phyloP scores from a whole-genome alignment of 352 stramenopile genomes.

The Saprolegnia parasitica region DNA sequence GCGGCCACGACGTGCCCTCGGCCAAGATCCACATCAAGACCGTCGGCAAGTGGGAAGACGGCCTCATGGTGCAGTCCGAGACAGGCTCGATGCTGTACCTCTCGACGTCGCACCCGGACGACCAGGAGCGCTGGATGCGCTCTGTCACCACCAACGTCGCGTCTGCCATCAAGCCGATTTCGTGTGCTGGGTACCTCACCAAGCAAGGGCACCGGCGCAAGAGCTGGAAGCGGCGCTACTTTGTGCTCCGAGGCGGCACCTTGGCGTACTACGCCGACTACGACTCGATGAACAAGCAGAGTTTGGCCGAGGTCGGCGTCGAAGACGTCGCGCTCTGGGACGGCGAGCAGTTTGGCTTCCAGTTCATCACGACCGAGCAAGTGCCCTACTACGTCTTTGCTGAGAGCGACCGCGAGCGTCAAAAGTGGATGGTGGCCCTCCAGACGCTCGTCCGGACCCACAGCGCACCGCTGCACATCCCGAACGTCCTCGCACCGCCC shows the following conservation, averaged over 20 bases:
- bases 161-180: slow-evolving; percentile 16
- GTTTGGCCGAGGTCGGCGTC: slow-evolving; percentile 24
- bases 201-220: slow-evolving; percentile 68
- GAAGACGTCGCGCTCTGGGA: slow-evolving; percentile 27
- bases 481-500: background rate
- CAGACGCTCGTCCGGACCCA: slow-evolving; percentile 9
- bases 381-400: slow-evolving; percentile 29
- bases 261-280: slow-evolving; percentile 27
- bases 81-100: slow-evolving; percentile 26
- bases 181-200: slow-evolving; percentile 50
- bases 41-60: slow-evolving; percentile 26
- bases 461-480: background rate
- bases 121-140: slow-evolving; percentile 21
- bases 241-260: slow-evolving; percentile 54
- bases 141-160: slow-evolving; percentile 8
- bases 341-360: slow-evolving; percentile 24
- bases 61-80: slow-evolving; percentile 23
- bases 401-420: slow-evolving; percentile 25
- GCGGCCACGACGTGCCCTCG: background rate
- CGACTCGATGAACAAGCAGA: slow-evolving; percentile 24
- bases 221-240: slow-evolving; percentile 75
- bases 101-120: background rate
- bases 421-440: slow-evolving; percentile 29
- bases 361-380: slow-evolving; percentile 29
- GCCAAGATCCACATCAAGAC: slow-evolving; percentile 10